Evolutionary conservation across 148 eudicot genomes (phyloP).

Genomic region (Drosera capensis): DNA sequence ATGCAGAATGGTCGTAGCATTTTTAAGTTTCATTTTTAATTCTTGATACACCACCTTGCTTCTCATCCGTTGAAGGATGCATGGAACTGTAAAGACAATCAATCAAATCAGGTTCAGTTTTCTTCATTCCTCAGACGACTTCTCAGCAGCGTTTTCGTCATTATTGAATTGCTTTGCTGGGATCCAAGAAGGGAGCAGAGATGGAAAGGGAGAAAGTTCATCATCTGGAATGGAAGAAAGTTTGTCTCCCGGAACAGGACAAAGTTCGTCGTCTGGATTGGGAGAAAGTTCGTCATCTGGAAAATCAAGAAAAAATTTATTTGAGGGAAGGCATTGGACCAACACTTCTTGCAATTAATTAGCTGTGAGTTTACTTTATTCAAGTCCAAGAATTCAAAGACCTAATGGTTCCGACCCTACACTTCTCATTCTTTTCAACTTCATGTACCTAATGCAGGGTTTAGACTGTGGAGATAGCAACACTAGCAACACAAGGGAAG

Average conservation of each 20-base stretch:
- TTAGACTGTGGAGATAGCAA: conserved; percentile 18
- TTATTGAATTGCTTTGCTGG: conserved; percentile 40
- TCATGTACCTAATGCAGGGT: neutral
- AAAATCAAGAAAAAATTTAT: conserved; percentile 16
- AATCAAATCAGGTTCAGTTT: conserved; percentile 23
- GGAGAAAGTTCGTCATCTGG: conserved; percentile 18
- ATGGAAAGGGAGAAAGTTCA: conserved; percentile 15
- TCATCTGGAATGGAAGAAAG: conserved; percentile 13
- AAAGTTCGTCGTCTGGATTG: too few relatives aligned
- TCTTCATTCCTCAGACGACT: conserved; percentile 28
- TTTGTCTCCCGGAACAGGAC: too few relatives aligned
- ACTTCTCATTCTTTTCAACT: neutral
- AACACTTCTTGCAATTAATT: conserved; percentile 43
- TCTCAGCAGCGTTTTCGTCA: conserved; percentile 20
- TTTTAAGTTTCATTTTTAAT: neutral
- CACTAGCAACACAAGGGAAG: conserved; percentile 46
- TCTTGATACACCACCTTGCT: neutral
- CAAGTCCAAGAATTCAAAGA: neutral
- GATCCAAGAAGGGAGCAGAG: conserved; percentile 17
- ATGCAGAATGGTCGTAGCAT: neutral
- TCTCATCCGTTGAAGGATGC: conserved; percentile 20
- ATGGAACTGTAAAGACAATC: conserved; percentile 20
- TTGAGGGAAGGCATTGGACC: conserved; percentile 43
- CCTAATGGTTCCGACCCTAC: too few relatives aligned
- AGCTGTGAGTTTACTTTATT: conserved; percentile 41